Evolutionary conservation across 2,329 filamentous ascomycete genomes (phyloP), one percentile per base, ranked within the genome.

Genomic region (Xylariaceae sp.): DNA sequence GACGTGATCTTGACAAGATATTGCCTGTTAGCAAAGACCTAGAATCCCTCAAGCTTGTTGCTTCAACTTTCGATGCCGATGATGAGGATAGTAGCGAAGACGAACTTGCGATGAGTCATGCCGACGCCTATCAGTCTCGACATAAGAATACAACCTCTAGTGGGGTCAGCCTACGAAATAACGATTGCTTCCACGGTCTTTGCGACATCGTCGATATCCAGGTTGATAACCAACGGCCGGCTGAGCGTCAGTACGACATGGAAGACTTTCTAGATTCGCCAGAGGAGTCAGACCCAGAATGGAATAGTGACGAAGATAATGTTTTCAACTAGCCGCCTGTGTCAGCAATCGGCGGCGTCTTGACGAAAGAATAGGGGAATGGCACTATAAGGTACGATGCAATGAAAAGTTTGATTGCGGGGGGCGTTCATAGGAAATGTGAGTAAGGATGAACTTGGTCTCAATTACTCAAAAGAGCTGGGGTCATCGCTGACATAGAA

Each of bases 181-280:
- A 63, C 1, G 46, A 57, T 42, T 78, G 78, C 52, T 72, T 87
- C 21, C 89, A 92, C 56, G 88, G 88, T 1, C 77, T 87, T 60
- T 93, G 89, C 64, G 79, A 85, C 33, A 77, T 84, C 5, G 88
- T 92, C 15, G 82, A 88, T 55, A 80, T 92, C 36, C 76, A 83
- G 37, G 86, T 92, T 60, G 89, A 92, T 70, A 92, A 92, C 67
- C 82, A 89, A 66, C 86, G 90, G 55, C 85, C 86, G 4, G 79
- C 79, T 2, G 89, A 91, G 72, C 74, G 81, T 20, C 84, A 87
- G 56, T 89, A 81, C 59, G 80, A 80, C 18, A 89, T 91, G 76
- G 83, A 81, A 1, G 88, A 93, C 67, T 92, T 93, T 62, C 70
- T 89, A 11, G 71, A 88, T 71, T 70, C 69, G 1, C 72, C 76